Percentiles rank a stretch among this genome's conserved stretches.
Conservation (phyloP, 2,329 filamentous ascomycete species). For the Ophiostoma tasmaniense region DNA sequence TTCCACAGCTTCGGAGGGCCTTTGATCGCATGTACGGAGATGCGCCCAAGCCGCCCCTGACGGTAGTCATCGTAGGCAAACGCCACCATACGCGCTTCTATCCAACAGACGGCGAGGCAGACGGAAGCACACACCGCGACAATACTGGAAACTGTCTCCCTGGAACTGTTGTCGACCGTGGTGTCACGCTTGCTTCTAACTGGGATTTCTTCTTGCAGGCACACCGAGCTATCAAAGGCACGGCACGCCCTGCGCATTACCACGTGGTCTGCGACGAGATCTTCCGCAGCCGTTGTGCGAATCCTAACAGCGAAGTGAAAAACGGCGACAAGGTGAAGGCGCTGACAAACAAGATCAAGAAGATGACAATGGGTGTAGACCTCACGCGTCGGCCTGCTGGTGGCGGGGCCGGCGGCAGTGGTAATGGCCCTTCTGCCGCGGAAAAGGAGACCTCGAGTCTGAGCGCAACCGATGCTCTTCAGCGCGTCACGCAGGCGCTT, state of each 20-base stretch:
- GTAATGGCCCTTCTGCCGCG: not conserved
- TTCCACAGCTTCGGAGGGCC: slow-evolving; percentile 26
- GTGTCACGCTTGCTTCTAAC: slow-evolving; percentile 53
- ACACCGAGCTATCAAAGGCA: slow-evolving; percentile 62
- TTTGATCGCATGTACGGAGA: slow-evolving; percentile 11
- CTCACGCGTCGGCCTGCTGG: not conserved
- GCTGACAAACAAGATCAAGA: not conserved
- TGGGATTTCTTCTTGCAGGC: slow-evolving; percentile 70
- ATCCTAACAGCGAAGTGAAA: not conserved
- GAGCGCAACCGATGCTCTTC: slow-evolving; percentile 48
- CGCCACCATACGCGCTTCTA: slow-evolving; percentile 71
- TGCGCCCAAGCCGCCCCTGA: slow-evolving; percentile 42
- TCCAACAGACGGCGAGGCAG: slow-evolving; percentile 37
- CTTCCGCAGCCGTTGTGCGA: slow-evolving; percentile 29
- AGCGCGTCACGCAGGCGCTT: slow-evolving; percentile 56
- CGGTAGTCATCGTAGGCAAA: slow-evolving; percentile 65
- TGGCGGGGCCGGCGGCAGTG: not conserved
- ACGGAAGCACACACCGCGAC: slow-evolving; percentile 32
- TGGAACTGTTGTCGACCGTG: slow-evolving; percentile 65
- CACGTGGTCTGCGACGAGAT: slow-evolving; percentile 50
- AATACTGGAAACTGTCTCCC: slow-evolving; percentile 48
- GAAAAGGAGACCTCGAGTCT: slow-evolving; percentile 5
- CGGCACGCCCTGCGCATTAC: slow-evolving; percentile 64
- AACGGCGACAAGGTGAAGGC: not conserved
- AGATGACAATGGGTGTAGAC: not conserved